Base-by-base conservation (phyloP, 2,329 filamentous ascomycete genomes). In the Fusarium coffeatum region DNA sequence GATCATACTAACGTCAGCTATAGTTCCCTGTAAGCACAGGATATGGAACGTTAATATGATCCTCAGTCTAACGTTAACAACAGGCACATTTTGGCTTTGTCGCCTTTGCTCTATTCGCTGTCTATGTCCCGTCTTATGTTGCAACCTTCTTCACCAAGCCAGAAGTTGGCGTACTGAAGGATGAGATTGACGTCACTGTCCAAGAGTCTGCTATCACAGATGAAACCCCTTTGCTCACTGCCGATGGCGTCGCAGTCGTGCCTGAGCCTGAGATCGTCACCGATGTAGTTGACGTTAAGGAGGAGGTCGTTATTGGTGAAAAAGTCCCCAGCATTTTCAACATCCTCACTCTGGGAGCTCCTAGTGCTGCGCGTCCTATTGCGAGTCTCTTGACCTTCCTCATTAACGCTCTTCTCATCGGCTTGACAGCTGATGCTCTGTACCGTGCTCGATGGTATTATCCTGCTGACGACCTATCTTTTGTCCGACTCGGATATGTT, bases 401-500 rank as follows among this genome's bases (percentile, higher is more conserved):
- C 28, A 86, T 96, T 77, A 98, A 98, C 78, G 76, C 89, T 20
- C 80, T 86, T 5, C 82, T 96, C 42, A 85, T 93, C 8, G 83
- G 87, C 11, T 88, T 95, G 79, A 88, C 90, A 0, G 85, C 90
- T 27, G 96, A 99, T 78, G 87, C 94, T 41, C 85, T 97, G 16
- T 94, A 92, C 76, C 88, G 92, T 22, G 91, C 92, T 3, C 88
- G 89, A 13, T 79, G 90, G 63, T 86, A 91, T 34, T 86, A 97
- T 78, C 89, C 91, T 6, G 89, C 85, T 27, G 83, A 92, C 28
- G 90, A 97, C 69, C 83, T 97, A 13, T 93, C 94, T 0, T 97
- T 99, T 78, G 92, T 93, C 42, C 88, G 96, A 11, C 83, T 97
- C 18, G 96, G 96, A 27, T 95, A 95, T 78, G 91, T 98, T 28